Evolutionary conservation across 371 early-diverging fungal genomes (phyloP), one percentile per base, ranked within the genome.

Genomic region (Actinomortierella wolfii): DNA sequence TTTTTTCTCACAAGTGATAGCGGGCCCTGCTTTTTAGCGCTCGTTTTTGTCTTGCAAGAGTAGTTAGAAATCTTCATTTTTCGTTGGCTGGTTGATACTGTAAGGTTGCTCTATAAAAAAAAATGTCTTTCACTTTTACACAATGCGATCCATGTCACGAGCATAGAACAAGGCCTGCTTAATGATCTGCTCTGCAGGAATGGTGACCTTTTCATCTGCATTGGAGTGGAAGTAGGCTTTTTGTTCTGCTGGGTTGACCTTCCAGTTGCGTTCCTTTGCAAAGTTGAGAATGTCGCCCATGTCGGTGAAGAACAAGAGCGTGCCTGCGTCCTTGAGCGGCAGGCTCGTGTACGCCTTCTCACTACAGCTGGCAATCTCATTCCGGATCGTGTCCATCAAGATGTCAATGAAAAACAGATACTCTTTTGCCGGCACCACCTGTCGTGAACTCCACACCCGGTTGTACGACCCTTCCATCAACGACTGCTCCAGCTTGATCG

Each of bases 401-500:
- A 96, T 91, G 60, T 96, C 96, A 59, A 97, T 90, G 64, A 97
- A 97, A 73, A 94, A 92, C 64, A 84, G 68, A 75, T 92, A 96
- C 73, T 96, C 96, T 61, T 90, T 86, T 14, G 93, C 92, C 29
- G 96, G 94, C 9, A 95, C 94, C 49, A 91, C 88, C 26, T 82
- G 80, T 74, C 95, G 83, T 57, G 92, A 85, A 67, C 91, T 90
- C 95, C 94, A 94, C 48, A 98, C 96, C 62, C 93, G 91, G 79
- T 95, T 95, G 79, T 97, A 97, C 64, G 91, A 91, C 23, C 98
- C 97, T 76, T 97, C 98, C 97, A 97, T 97, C 73, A 98, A 80
- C 55, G 89, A 92, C 81, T 92, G 92, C 70, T 93, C 94, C 60
- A 97, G 80, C 76, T 93, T 88, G 55, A 97, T 84, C 7, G 98